Conservation (phyloP, 495 filamentous ascomycete genomes). For the Penicillium mononematosum region DNA sequence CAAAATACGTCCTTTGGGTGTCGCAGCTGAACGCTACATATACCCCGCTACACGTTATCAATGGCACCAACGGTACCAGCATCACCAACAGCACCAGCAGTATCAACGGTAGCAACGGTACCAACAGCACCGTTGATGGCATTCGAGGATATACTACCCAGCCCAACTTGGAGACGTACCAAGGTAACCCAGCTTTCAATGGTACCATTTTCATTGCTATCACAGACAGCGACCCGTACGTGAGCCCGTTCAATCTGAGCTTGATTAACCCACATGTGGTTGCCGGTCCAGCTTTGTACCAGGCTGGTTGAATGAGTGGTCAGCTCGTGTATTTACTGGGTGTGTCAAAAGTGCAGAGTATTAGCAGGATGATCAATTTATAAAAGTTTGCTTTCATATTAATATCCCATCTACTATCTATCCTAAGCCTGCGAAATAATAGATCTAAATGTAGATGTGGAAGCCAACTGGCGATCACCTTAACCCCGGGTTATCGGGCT, state of each 20-base stretch:
- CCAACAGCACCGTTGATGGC: slow-evolving; percentile 37
- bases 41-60: slow-evolving; percentile 58
- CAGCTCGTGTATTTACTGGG: not conserved
- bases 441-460: not conserved
- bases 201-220: slow-evolving; percentile 78
- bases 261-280: slow-evolving; percentile 75
- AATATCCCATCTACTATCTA: no score
- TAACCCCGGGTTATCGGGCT: slow-evolving; percentile 11
- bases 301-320: slow-evolving; percentile 61
- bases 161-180: slow-evolving; percentile 60
- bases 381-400: not conserved
- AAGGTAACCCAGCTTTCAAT: slow-evolving; percentile 68
- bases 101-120: slow-evolving; percentile 45
- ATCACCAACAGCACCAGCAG: slow-evolving; percentile 38
- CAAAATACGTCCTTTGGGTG: slow-evolving; percentile 73
- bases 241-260: slow-evolving; percentile 76
- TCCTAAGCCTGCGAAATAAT: not conserved
- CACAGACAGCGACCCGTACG: slow-evolving; percentile 63
- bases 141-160: slow-evolving; percentile 67
- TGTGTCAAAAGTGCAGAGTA: not conserved
- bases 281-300: slow-evolving; percentile 72
- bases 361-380: not conserved
- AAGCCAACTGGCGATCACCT: not conserved
- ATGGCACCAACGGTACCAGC: slow-evolving; percentile 18
- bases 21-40: slow-evolving; percentile 86